These are phyloP conservation scores for Juglanconis oblonga DNA, from an alignment of 2,329 filamentous ascomycete species.

Conservation along the genomic window DNA sequence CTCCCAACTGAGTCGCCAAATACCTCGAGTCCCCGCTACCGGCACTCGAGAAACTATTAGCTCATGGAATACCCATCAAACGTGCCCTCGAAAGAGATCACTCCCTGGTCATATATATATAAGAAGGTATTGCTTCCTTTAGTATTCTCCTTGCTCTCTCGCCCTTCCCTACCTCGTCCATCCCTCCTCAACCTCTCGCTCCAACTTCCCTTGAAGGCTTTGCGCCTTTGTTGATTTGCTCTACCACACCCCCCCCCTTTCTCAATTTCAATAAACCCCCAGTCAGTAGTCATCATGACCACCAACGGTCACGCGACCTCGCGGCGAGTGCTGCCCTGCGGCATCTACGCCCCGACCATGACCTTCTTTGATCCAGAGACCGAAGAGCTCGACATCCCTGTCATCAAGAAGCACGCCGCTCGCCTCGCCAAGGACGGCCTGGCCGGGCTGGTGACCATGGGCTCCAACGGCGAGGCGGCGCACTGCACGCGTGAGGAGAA, in stretches of 20 bases:
- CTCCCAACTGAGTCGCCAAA: constrained; percentile 11
- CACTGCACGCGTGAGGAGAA: constrained; percentile 81
- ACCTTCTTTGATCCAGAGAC: constrained; percentile 84
- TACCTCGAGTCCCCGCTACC: constrained; percentile 29
- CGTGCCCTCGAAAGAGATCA: constrained; percentile 6
- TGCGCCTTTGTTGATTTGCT: not conserved
- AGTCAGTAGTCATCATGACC: constrained; percentile 29
- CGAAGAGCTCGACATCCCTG: constrained; percentile 78
- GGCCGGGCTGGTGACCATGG: constrained; percentile 80
- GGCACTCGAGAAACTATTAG: constrained; percentile 29
- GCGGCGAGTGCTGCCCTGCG: constrained; percentile 65
- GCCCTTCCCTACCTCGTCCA: too few species aligned
- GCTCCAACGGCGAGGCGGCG: constrained; percentile 86
- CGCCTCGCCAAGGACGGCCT: constrained; percentile 75
- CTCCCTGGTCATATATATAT: not conserved
- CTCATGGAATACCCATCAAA: constrained; percentile 29
- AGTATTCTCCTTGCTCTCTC: not conserved
- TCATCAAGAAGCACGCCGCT: constrained; percentile 76
- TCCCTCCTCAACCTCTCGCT: not conserved
- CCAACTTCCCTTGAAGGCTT: not conserved
- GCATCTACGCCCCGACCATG: constrained; percentile 86
- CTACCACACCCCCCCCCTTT: not conserved
- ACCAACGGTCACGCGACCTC: constrained; percentile 34
- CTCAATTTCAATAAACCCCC: not conserved
- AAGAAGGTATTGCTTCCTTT: constrained; percentile 8